Evolutionary conservation across 306 rosid genomes (phyloP).

Genomic region (Sindora glabra): DNA sequence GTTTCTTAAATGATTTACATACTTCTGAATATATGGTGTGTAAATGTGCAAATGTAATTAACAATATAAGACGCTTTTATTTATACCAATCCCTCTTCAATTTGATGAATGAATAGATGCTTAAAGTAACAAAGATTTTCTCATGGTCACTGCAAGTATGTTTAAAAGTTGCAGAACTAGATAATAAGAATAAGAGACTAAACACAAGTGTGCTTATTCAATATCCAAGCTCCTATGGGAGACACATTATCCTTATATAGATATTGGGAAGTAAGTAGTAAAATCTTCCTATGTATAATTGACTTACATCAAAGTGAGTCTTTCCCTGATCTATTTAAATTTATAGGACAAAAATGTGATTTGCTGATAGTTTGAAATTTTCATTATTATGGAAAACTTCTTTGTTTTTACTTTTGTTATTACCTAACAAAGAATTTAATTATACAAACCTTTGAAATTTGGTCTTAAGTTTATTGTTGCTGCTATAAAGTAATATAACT

Average conservation of each 20-base stretch:
- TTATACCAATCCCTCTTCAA: no score
- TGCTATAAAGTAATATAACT: no score
- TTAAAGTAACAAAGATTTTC: background rate
- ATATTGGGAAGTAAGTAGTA: conserved; percentile 81
- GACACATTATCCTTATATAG: conserved; percentile 56
- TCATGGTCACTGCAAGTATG: conserved; percentile 47
- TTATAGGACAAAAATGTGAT: background rate
- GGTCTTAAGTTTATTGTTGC: background rate
- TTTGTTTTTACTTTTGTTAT: no score
- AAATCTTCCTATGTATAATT: background rate
- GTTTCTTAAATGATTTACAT: no score
- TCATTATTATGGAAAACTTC: background rate
- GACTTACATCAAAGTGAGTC: background rate
- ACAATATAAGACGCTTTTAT: no score
- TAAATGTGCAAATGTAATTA: no score
- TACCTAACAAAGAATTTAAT: no score
- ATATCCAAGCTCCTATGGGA: conserved; percentile 44
- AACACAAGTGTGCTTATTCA: conserved; percentile 88
- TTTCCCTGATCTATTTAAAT: background rate
- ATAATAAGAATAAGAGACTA: conserved; percentile 72
- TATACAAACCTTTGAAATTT: no score
- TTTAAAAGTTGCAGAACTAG: conserved; percentile 61
- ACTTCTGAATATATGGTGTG: no score
- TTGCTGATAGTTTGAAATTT: conserved; percentile 11
- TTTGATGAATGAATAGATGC: no score